Evolutionary conservation across 1,284 basidiomycete genomes (phyloP).

Genomic region (Mycosarcoma mackinlayi): DNA sequence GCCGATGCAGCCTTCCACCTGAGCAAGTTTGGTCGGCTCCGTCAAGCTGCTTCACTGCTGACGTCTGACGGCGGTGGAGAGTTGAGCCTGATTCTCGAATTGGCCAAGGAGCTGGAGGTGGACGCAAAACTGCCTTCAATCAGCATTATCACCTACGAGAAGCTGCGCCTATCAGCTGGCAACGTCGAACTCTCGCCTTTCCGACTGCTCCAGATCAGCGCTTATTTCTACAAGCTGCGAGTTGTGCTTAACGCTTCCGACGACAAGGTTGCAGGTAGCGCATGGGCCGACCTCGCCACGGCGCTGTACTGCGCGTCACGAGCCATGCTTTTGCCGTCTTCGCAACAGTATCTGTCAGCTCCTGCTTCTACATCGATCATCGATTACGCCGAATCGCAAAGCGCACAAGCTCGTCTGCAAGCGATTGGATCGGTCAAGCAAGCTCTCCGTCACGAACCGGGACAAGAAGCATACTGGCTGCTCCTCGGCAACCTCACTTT

Average conservation of each 20-base stretch:
- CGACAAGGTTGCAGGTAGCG: conserved; percentile 48
- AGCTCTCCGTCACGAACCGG: conserved; percentile 80
- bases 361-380: conserved; percentile 68
- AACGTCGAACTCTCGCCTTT: conserved; percentile 12
- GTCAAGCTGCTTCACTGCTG: conserved; percentile 4
- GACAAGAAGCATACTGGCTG: conserved; percentile 83
- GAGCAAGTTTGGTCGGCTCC: conserved; percentile 35
- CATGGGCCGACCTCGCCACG: conserved; percentile 66
- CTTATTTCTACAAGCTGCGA: conserved; percentile 61
- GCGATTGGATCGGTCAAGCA: conserved; percentile 77
- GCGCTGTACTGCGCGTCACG: conserved; percentile 47
- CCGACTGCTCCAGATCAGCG: conserved; percentile 30
- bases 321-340: conserved; percentile 26
- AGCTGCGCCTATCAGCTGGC: conserved; percentile 10
- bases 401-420: conserved; percentile 71
- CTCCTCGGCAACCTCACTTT: conserved; percentile 82
- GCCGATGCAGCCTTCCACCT: conserved; percentile 78
- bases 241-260: conserved; percentile 55
- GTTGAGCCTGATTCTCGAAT: conserved; percentile 23
- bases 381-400: conserved; percentile 66
- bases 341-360: conserved; percentile 69
- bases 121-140: conserved; percentile 59
- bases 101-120: conserved; percentile 42
- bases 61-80: conserved; percentile 14
- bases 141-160: conserved; percentile 31